Conservation (phyloP, 1,139 yeast genomes). For the Pichia sp. region DNA sequence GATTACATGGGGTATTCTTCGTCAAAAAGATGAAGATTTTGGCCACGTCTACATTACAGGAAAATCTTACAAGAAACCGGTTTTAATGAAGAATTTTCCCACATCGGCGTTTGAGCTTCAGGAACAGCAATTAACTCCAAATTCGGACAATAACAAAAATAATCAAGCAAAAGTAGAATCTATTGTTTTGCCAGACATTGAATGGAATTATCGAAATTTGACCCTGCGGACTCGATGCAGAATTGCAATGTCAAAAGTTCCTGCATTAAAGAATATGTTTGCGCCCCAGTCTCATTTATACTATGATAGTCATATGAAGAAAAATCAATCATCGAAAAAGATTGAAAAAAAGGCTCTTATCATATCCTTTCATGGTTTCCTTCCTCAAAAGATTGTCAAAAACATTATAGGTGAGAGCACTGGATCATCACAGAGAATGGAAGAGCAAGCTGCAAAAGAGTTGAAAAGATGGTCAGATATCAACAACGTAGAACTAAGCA, state of each 20-base stretch:
- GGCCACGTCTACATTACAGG: conserved; percentile 39
- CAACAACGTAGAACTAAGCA: conserved; percentile 30
- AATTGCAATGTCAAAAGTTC: conserved; percentile 32
- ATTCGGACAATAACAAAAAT: neutral
- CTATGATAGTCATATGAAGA: conserved; percentile 29
- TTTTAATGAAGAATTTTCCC: conserved; percentile 25
- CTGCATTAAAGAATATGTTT: conserved; percentile 15
- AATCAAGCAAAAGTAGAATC: conserved; percentile 7
- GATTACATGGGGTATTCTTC: conserved; percentile 26
- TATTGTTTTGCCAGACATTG: conserved; percentile 27
- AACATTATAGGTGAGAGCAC: conserved; percentile 45
- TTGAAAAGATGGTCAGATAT: conserved; percentile 39
- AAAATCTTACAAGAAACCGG: conserved; percentile 35
- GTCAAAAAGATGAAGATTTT: conserved; percentile 4
- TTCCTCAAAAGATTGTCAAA: conserved; percentile 49
- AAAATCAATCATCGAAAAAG: conserved; percentile 5
- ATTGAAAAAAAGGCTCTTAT: conserved; percentile 38
- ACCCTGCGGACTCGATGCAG: conserved; percentile 41
- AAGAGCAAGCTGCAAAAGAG: conserved; percentile 37
- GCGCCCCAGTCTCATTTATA: conserved; percentile 30
- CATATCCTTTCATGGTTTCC: conserved; percentile 49
- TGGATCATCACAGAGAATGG: conserved; percentile 40
- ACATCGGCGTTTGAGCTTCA: conserved; percentile 27
- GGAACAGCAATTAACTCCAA: conserved; percentile 18
- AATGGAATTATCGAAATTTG: conserved; percentile 28